Base-by-base conservation (phyloP, 1,284 basidiomycete species). In the Pascua guehoae region DNA sequence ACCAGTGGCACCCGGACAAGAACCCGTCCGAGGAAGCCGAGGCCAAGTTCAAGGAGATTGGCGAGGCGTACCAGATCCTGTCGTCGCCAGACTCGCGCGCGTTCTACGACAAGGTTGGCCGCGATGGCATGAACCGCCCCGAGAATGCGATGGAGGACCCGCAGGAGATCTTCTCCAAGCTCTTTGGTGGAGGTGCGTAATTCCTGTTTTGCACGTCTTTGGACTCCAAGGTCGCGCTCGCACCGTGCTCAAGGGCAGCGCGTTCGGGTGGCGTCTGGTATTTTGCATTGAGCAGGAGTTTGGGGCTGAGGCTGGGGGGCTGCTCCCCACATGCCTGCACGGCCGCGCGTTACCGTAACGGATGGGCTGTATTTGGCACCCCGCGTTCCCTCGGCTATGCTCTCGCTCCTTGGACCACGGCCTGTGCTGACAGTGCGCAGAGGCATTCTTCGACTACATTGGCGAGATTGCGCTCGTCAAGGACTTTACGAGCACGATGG, bases 71-170 rank as follows among this genome's bases (percentile, higher is more conserved):
- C 73, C 88, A 91, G 75, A 87, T 93, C 55, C 80, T 95, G 32
- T 89, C 88, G 41, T 88, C 93, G 78, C 76, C 89, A 61, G 89
- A 98, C 80, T 77, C 89, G 51, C 85, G 95, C 50, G 85, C 86
- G 0, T 89, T 93, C 49, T 98, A 98, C 71, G 93, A 98, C 78
- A 94, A 92, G 80, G 88, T 97, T 79, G 93, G 93, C 47, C 90
- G 90, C 76, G 67, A 65, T 18, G 73, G 67, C 10, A 74, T 76
- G 74, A 69, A 70, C 55, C 66, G 68, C 56, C 64, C 67, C 14
- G 71, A 69, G 46, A 69, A 64, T 39, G 69, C 64, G 16, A 68
- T 68, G 59, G 88, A 74, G 84, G 91, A 94, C 70, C 89, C 91
- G 3, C 86, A 88, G 43, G 88, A 88, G 62, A 91, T 94, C 82